Base-by-base conservation (phyloP, 768 basidiomycete species). In the Lyophyllum shimeji region DNA sequence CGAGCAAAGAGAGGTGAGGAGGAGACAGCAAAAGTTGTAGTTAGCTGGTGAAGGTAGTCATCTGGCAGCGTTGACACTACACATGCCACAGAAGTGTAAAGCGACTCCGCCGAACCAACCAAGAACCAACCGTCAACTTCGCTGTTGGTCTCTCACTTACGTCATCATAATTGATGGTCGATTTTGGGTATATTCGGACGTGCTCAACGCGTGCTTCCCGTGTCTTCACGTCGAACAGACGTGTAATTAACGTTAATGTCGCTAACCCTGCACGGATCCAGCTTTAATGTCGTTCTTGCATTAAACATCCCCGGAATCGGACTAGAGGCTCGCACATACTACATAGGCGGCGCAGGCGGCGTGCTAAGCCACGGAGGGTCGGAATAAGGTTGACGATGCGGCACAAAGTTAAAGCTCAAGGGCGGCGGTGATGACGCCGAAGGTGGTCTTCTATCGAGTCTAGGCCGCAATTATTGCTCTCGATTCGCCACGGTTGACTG, bases 21-120 rank as follows among this genome's bases (percentile, higher is more conserved):
- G 20, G 11, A 33, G 15, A 31, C 27, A 31, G 31, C 21, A 24
- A 9, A 20, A 23, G 40, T 46, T 21, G 33, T 24, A 17, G 13
- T n/a, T 33, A 12, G 34, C 47, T 40, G 17, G 21, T 51, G 27
- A 18, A 18, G 3, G 20, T 37, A 45, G 52, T 23, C 52, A 53
- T 53, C 37, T 53, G 44, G 43, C 27, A 52, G 42, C 11, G 20
- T 20, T 51, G 57, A 59, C 44, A 55, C 37, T 45, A 48, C 21
- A 34, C 57, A 59, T 59, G 57, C 51, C 57, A 46, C 7, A 45
- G 53, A 45, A 53, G 33, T 31, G 18, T 47, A 25, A 25, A 45
- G 31, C n/a, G 9, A 1, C 43, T 23, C 23, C 53, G 39, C n/a
- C n/a, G n/a, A n/a, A n/a, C n/a, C n/a, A n/a, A n/a, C n/a, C n/a